phyloP scores from a whole-genome alignment of 1,139 yeast species.

The Geotrichum cucujoidarum region DNA sequence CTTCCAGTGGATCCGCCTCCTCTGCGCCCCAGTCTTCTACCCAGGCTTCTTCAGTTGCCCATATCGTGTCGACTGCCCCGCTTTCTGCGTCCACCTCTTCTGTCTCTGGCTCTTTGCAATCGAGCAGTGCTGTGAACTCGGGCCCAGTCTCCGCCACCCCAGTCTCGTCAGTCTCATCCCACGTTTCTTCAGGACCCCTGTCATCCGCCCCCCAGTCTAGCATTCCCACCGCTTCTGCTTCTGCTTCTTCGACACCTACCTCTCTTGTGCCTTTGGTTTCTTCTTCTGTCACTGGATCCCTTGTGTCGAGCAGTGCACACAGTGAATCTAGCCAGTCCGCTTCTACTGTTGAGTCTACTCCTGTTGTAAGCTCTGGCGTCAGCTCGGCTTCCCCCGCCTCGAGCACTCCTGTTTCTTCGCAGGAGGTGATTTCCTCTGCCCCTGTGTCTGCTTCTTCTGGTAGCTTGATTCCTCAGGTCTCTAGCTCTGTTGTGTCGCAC shows the following conservation, averaged over 20 bases:
- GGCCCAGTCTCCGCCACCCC: slow-evolving; percentile 2
- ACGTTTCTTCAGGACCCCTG: not conserved
- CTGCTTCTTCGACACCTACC: not conserved
- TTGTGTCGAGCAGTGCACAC: not conserved
- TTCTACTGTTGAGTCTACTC: not conserved
- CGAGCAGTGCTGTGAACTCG: slow-evolving; percentile 3
- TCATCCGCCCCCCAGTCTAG: not conserved
- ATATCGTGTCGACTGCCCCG: slow-evolving; percentile 2
- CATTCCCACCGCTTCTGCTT: not conserved
- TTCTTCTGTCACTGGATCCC: not conserved
- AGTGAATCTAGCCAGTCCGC: not conserved
- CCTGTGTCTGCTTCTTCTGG: not conserved
- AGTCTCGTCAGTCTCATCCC: not conserved
- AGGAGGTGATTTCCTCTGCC: no score
- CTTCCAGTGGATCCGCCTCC: not conserved
- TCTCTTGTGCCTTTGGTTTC: not conserved
- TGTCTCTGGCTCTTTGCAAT: not conserved
- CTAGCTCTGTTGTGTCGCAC: not conserved
- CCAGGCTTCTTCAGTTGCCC: slow-evolving; percentile 7
- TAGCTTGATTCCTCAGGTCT: not conserved
- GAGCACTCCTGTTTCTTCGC: no score
- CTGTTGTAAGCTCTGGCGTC: not conserved
- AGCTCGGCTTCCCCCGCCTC: not conserved
- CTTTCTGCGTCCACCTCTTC: slow-evolving; percentile 7
- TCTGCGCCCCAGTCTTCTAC: slow-evolving; percentile 11